Evolutionary conservation across 108 stramenopile genomes (phyloP).

Genomic region (Parietichytrium sp.): DNA sequence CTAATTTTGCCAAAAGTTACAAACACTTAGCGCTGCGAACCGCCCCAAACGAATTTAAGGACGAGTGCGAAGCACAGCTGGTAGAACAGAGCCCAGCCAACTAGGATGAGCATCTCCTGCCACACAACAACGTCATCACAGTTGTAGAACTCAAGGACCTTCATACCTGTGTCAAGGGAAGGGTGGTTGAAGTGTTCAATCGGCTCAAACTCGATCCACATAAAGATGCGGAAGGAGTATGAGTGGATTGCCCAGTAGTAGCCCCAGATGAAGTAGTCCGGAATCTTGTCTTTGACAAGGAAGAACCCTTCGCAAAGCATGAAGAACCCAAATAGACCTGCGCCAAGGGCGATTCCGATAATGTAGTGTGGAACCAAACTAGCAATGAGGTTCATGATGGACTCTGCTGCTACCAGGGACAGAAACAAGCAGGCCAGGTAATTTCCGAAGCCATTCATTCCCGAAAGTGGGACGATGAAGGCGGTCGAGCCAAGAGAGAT

Average conservation of each 20-base stretch:
- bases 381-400: slow-evolving; percentile 23
- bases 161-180: neutral
- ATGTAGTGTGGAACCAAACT: slow-evolving; percentile 37
- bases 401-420: neutral
- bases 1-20: too few species aligned
- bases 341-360: slow-evolving; percentile 39
- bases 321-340: neutral
- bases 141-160: slow-evolving; percentile 32
- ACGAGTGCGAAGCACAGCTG: slow-evolving; percentile 18
- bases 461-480: neutral
- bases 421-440: slow-evolving; percentile 25
- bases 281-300: slow-evolving; percentile 23
- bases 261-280: slow-evolving; percentile 38
- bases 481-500: slow-evolving; percentile 28
- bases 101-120: neutral
- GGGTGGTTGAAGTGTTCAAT: neutral
- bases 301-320: slow-evolving; percentile 40
- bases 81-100: neutral
- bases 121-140: neutral
- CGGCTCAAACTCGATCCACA: slow-evolving; percentile 33
- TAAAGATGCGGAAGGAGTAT: slow-evolving; percentile 29
- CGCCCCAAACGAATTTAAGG: neutral
- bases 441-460: slow-evolving; percentile 18
- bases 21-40: too few species aligned
- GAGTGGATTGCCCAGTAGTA: slow-evolving; percentile 39